phyloP scores from a whole-genome alignment of 1,284 basidiomycete species.

The Trametes sp. region DNA sequence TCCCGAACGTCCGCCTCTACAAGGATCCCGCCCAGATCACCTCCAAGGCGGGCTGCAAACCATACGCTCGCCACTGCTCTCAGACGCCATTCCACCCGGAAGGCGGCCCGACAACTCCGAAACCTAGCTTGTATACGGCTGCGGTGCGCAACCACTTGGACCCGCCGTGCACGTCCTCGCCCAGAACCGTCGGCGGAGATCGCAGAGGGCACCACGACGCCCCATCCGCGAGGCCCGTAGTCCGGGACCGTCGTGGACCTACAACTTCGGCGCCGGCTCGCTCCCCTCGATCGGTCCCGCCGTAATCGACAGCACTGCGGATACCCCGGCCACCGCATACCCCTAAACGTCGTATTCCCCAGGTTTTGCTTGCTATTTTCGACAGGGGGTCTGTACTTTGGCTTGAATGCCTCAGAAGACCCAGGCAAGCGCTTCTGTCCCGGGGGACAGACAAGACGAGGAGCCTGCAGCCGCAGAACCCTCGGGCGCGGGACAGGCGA shows the following conservation, averaged over 20 bases:
- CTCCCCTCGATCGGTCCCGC: too few relatives aligned
- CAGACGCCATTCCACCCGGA: background rate
- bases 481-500: conserved; percentile 10
- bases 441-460: conserved; percentile 4
- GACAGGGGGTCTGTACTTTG: too few relatives aligned
- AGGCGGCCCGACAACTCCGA: background rate
- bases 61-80: too few relatives aligned
- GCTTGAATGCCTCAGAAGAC: background rate
- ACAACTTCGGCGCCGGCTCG: conserved; percentile 2
- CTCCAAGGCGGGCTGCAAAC: too few relatives aligned
- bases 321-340: too few relatives aligned
- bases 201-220: background rate
- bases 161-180: background rate
- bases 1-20: too few relatives aligned
- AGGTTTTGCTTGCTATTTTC: too few relatives aligned
- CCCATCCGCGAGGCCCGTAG: background rate
- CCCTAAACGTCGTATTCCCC: too few relatives aligned
- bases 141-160: background rate
- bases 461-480: conserved; percentile 8
- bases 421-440: background rate
- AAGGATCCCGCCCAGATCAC: too few relatives aligned
- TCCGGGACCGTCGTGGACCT: conserved; percentile 20
- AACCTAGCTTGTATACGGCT: background rate
- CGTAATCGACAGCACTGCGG: too few relatives aligned
- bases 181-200: background rate